These are phyloP conservation scores for Excoecaria cochinchinensis DNA, from an alignment of 345 rosid species.

Conservation along the genomic window DNA sequence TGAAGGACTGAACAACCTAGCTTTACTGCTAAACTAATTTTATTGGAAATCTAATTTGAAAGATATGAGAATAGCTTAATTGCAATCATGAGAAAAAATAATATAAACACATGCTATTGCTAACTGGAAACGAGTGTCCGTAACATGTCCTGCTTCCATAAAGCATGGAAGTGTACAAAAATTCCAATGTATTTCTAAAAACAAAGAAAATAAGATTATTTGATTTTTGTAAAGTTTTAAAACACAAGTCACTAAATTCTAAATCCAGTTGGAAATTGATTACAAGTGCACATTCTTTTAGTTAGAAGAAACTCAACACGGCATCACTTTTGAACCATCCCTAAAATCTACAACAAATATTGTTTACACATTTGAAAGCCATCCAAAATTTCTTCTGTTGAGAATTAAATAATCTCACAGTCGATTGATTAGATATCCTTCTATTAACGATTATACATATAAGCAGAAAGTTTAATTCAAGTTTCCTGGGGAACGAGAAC, in stretches of 20 bases:
- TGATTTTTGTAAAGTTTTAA: background rate
- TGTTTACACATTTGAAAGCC: background rate
- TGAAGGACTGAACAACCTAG: background rate
- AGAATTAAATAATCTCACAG: background rate
- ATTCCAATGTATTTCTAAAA: background rate
- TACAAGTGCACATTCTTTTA: background rate
- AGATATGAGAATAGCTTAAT: background rate
- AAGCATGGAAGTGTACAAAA: background rate
- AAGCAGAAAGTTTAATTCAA: background rate
- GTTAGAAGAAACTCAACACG: background rate
- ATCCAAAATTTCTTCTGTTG: background rate
- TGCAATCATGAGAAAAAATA: background rate
- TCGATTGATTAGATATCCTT: background rate
- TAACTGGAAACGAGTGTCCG: background rate
- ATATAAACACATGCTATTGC: background rate
- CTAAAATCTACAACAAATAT: background rate
- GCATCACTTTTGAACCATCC: background rate
- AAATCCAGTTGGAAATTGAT: background rate
- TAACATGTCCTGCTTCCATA: background rate
- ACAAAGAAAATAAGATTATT: background rate
- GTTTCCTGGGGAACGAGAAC: background rate
- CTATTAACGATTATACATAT: background rate
- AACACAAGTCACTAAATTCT: background rate
- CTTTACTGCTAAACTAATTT: background rate
- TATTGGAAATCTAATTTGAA: background rate